Conservation (phyloP, 371 early-diverging fungal species). For the Homolaphlyctis polyrhiza region DNA sequence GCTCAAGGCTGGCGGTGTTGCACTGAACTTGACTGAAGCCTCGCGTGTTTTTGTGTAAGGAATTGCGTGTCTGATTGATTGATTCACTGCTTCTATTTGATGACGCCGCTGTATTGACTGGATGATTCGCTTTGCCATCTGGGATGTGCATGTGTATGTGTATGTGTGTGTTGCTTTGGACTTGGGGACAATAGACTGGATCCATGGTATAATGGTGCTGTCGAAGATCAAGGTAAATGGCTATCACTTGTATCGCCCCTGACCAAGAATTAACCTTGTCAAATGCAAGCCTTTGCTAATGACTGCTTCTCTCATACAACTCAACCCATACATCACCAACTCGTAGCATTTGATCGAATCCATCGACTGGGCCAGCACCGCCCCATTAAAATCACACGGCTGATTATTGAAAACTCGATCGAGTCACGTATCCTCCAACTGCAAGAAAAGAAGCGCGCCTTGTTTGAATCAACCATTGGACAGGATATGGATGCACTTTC, state of each 20-base stretch:
- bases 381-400: constrained; percentile 80
- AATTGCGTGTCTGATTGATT: not conserved
- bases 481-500: constrained; percentile 45
- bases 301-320: too few species aligned
- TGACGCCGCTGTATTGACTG: not conserved
- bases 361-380: constrained; percentile 86
- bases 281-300: too few species aligned
- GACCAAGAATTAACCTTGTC: too few species aligned
- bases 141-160: constrained; percentile 1
- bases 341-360: constrained; percentile 81
- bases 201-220: constrained; percentile 94
- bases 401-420: constrained; percentile 94
- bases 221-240: constrained; percentile 63
- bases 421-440: constrained; percentile 90
- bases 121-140: not conserved
- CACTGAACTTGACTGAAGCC: constrained; percentile 93
- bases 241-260: too few species aligned
- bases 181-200: not conserved
- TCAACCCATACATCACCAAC: too few species aligned
- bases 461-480: constrained; percentile 89
- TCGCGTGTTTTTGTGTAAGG: constrained; percentile 67
- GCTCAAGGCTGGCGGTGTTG: constrained; percentile 93
- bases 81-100: constrained; percentile 2
- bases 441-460: constrained; percentile 91
- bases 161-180: not conserved